These are phyloP conservation scores for Ascochyta clinopodiicola DNA, from an alignment of 2,329 filamentous ascomycete genomes.

Conservation along the genomic window DNA sequence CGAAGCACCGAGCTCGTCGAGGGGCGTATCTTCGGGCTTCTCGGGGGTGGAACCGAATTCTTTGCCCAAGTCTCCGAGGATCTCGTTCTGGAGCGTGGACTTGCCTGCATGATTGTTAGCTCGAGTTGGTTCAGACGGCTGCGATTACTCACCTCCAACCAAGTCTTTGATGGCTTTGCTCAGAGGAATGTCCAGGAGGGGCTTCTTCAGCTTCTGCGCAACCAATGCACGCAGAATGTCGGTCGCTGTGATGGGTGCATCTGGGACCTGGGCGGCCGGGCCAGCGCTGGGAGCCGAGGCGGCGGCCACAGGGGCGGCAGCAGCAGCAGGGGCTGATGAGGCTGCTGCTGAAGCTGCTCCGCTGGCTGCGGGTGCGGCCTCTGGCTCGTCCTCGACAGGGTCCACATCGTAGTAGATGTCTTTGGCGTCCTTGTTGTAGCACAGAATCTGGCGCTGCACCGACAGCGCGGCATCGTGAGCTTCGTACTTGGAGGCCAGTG, in stretches of 20 bases:
- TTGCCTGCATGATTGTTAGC: constrained; percentile 68
- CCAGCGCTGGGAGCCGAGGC: constrained; percentile 74
- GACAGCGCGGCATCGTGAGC: constrained; percentile 97
- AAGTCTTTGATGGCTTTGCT: constrained; percentile 98
- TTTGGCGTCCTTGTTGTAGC: constrained; percentile 99
- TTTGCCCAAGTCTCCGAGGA: constrained; percentile 95
- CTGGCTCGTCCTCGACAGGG: constrained; percentile 78
- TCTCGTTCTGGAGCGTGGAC: constrained; percentile 98
- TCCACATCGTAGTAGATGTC: constrained; percentile 99
- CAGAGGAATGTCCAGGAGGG: constrained; percentile 83
- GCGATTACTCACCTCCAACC: constrained; percentile 75
- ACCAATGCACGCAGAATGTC: constrained; percentile 90
- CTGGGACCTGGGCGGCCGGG: constrained; percentile 83
- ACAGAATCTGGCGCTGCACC: constrained; percentile 94
- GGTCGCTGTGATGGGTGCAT: constrained; percentile 84
- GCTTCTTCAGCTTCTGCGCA: constrained; percentile 98
- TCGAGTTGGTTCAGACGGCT: not conserved
- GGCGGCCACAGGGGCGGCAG: constrained; percentile 58
- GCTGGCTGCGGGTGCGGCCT: constrained; percentile 60
- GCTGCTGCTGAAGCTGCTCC: constrained; percentile 51
- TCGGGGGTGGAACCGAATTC: constrained; percentile 98
- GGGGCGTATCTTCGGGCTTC: constrained; percentile 95
- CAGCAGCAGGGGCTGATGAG: constrained; percentile 58
- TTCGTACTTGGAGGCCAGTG: constrained; percentile 95
- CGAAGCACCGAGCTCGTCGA: constrained; percentile 91